These are phyloP conservation scores for Glycyrrhiza uralensis DNA, from an alignment of 306 rosid species.

Conservation along the genomic window DNA sequence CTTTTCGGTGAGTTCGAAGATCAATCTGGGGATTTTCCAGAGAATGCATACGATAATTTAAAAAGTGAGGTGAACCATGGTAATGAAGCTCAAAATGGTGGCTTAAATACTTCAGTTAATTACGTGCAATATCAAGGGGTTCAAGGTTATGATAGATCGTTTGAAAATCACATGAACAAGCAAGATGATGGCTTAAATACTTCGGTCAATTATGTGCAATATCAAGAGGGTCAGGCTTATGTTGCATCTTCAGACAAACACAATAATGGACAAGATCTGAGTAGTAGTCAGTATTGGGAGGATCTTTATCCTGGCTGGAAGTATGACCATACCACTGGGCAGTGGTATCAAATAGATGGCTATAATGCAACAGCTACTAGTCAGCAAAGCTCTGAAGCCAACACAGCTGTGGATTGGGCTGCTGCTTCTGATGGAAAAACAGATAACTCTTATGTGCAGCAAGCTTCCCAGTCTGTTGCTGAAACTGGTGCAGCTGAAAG, in stretches of 20 bases:
- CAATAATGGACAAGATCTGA: constrained; percentile 50
- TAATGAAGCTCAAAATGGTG: constrained; percentile 32
- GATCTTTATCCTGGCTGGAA: constrained; percentile 84
- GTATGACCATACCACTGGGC: constrained; percentile 54
- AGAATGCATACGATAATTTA: constrained; percentile 8
- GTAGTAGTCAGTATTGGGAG: constrained; percentile 66
- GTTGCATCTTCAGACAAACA: constrained; percentile 38
- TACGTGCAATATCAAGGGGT: constrained; percentile 40
- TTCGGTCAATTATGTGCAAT: constrained; percentile 35
- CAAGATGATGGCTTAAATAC: constrained; percentile 38
- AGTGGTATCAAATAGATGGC: constrained; percentile 74
- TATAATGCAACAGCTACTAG: constrained; percentile 26
- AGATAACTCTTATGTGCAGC: constrained; percentile 56
- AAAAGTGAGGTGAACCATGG: constrained; percentile 27
- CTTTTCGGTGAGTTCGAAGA: constrained; percentile 65
- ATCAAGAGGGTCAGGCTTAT: constrained; percentile 42
- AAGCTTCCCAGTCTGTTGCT: constrained; percentile 41
- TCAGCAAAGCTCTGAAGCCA: constrained; percentile 35
- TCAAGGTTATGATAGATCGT: constrained; percentile 39
- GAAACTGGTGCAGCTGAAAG: constrained; percentile 49
- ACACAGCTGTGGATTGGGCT: constrained; percentile 36
- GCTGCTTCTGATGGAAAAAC: constrained; percentile 40
- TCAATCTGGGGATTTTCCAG: constrained; percentile 39
- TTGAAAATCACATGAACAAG: constrained; percentile 31
- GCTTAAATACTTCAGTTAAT: constrained; percentile 32